These are phyloP conservation scores for Massarina eburnea DNA, from an alignment of 2,329 filamentous ascomycete species.

Conservation along the genomic window DNA sequence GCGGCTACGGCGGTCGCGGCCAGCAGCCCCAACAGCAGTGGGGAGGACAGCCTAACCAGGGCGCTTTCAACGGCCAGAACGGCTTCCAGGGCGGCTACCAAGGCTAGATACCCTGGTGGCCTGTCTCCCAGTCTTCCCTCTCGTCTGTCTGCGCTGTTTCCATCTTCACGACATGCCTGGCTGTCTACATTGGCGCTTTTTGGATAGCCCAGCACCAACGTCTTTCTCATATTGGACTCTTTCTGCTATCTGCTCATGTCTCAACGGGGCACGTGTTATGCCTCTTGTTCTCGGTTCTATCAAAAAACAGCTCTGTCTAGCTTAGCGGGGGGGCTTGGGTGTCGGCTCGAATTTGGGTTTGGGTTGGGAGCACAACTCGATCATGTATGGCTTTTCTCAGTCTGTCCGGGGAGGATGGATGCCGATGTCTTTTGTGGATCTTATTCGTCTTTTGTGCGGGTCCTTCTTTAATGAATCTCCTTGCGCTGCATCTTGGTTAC, in stretches of 20 bases:
- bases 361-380: conserved; percentile 22
- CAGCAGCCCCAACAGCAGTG: conserved; percentile 57
- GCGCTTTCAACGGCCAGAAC: conserved; percentile 51
- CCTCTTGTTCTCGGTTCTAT: conserved; percentile 23
- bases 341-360: conserved; percentile 10
- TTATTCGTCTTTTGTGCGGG: conserved; percentile 18
- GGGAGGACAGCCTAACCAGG: conserved; percentile 54
- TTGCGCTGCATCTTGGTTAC: conserved; percentile 16
- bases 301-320: conserved; percentile 27
- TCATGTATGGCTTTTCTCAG: conserved; percentile 26
- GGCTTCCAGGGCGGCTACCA: conserved; percentile 61
- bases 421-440: conserved; percentile 18
- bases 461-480: conserved; percentile 29
- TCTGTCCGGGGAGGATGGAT: conserved; percentile 11
- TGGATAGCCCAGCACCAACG: conserved; percentile 33
- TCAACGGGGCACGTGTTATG: conserved; percentile 29
- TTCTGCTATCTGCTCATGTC: conserved; percentile 36
- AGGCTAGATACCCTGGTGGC: conserved; percentile 46
- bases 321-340: conserved; percentile 16
- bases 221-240: conserved; percentile 27
- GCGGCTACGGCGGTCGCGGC: conserved; percentile 83
- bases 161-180: conserved; percentile 37
- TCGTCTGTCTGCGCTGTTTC: conserved; percentile 27
- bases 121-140: conserved; percentile 20
- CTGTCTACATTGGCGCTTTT: conserved; percentile 38